A percentile compares a stretch with the other conserved stretches of the same genome.
Conservation (phyloP, 129 eudicot genomes). For the Centaurea solstitialis region DNA sequence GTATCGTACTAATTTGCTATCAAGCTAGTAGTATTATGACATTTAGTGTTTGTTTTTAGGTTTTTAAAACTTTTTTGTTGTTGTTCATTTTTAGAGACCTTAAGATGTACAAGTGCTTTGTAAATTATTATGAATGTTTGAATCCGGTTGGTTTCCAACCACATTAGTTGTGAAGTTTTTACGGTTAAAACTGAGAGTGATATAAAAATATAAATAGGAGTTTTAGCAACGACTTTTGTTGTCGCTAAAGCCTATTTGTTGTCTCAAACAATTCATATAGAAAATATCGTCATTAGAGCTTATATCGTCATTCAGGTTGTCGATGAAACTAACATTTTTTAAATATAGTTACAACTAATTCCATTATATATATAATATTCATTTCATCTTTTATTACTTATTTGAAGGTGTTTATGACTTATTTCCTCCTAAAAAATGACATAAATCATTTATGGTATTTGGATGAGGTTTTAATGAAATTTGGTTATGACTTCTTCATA, state of each 20-base stretch:
- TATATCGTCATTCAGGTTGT: too few species aligned
- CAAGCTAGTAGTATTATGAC: not conserved
- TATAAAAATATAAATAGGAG: not conserved
- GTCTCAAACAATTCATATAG: too few species aligned
- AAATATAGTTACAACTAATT: not conserved
- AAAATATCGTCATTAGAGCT: too few species aligned
- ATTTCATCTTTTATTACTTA: not conserved
- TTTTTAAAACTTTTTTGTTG: not conserved
- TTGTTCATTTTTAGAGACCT: not conserved
- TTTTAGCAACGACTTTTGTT: too few species aligned
- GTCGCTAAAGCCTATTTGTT: too few species aligned
- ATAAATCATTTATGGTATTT: too few species aligned
- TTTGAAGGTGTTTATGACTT: too few species aligned
- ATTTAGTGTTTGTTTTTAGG: not conserved
- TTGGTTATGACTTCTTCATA: too few species aligned
- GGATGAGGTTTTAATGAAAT: too few species aligned
- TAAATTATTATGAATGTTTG: not conserved
- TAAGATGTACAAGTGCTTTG: not conserved
- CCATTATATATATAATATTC: too few species aligned
- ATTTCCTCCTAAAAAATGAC: too few species aligned
- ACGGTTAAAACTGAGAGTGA: not conserved
- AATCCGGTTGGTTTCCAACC: not conserved
- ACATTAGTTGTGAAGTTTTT: not conserved
- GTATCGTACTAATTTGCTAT: not conserved
- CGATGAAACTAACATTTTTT: too few species aligned